Conservation (phyloP, 83 land plant genomes). For the Isoetes engelmannii region DNA sequence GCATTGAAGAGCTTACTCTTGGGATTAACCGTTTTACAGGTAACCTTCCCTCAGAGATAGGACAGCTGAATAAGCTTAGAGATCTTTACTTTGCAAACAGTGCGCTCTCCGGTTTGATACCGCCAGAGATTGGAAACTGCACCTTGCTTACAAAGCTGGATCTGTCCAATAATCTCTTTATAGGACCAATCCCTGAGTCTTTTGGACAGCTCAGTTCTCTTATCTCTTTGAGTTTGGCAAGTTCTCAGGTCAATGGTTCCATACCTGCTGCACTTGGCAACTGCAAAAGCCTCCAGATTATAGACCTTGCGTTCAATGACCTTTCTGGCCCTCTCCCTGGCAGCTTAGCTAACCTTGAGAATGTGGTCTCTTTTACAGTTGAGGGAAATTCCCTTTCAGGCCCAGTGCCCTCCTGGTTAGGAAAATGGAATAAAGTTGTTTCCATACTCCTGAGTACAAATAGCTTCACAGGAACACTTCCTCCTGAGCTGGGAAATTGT, state of each 20-base stretch:
- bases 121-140: conserved; percentile 1
- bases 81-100: conserved; percentile 1
- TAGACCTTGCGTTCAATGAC: conserved; percentile 11
- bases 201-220: conserved; percentile 1
- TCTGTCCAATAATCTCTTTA: conserved; percentile 10
- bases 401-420: conserved; percentile 11
- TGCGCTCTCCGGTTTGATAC: conserved; percentile 3
- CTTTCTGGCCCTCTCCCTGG: conserved; percentile 10
- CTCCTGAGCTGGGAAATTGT: conserved; percentile 16
- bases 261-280: conserved; percentile 15
- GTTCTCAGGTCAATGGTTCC: conserved; percentile 10
- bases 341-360: conserved; percentile 7
- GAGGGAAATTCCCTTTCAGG: conserved; percentile 18
- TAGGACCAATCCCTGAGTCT: conserved; percentile 13
- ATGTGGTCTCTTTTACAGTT: conserved; percentile 11
- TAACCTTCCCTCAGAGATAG: conserved; percentile 1
- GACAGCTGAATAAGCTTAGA: neutral
- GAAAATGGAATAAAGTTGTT: conserved; percentile 11
- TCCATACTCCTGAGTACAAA: conserved; percentile 5
- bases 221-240: conserved; percentile 1
- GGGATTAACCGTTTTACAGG: conserved; percentile 14
- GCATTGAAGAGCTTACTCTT: neutral
- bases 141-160: conserved; percentile 9
- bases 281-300: conserved; percentile 6
- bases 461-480: conserved; percentile 1